These are phyloP conservation scores for Beauveria varroae DNA, from an alignment of 2,329 filamentous ascomycete species.

Conservation along the genomic window DNA sequence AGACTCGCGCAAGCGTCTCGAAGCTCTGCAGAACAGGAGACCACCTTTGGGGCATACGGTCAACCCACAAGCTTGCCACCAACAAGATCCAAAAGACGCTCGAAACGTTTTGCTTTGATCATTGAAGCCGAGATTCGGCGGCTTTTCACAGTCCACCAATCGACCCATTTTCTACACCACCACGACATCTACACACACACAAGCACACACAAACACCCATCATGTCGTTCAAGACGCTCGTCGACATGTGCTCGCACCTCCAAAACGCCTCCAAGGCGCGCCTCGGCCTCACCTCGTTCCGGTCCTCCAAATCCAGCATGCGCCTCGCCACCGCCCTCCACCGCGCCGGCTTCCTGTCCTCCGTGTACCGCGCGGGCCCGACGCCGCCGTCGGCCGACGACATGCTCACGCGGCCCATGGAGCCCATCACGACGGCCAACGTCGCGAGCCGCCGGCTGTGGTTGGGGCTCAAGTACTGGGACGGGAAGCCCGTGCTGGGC, in stretches of 20 bases:
- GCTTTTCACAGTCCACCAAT: background rate
- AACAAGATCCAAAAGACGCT: background rate
- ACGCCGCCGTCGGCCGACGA: slow-evolving; percentile 41
- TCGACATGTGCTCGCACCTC: slow-evolving; percentile 80
- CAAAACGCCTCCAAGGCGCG: slow-evolving; percentile 83
- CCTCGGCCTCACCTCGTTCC: slow-evolving; percentile 76
- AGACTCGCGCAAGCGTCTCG: background rate
- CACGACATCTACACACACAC: background rate
- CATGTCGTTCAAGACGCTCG: slow-evolving; percentile 58
- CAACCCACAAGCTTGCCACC: background rate
- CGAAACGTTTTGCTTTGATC: no score
- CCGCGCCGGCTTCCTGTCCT: slow-evolving; percentile 72
- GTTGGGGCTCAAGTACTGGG: slow-evolving; percentile 87
- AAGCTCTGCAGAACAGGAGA: background rate
- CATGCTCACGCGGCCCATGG: slow-evolving; percentile 39
- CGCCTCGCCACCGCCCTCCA: slow-evolving; percentile 69
- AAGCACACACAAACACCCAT: slow-evolving; percentile 10
- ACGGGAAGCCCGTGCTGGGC: slow-evolving; percentile 69
- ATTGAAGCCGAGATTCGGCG: no score
- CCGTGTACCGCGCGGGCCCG: slow-evolving; percentile 65
- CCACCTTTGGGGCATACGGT: background rate
- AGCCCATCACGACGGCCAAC: slow-evolving; percentile 60
- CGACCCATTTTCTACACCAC: background rate
- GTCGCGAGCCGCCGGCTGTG: slow-evolving; percentile 70
- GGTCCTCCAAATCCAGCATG: slow-evolving; percentile 74